Evolutionary conservation across 768 basidiomycete genomes (phyloP).

Genomic region (Filobasidium wieringae): DNA sequence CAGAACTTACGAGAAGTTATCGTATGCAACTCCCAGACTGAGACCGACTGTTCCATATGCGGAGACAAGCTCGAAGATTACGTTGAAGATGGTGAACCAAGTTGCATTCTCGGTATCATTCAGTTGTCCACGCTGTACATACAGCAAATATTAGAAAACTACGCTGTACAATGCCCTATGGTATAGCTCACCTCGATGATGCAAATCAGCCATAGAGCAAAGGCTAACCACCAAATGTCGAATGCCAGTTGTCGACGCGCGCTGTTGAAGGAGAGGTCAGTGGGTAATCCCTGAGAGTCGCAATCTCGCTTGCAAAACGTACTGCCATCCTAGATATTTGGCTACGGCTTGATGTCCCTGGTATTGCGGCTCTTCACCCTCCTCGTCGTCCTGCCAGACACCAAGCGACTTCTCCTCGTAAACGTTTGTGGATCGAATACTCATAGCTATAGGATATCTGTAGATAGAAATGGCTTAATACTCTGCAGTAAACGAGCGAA

Average conservation of each 20-base stretch:
- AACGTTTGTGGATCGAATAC: constrained; percentile 58
- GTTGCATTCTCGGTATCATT: constrained; percentile 46
- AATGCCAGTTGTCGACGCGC: constrained; percentile 65
- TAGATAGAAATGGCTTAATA: background rate
- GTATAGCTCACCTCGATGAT: constrained; percentile 67
- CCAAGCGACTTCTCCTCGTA: constrained; percentile 91
- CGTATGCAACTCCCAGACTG: constrained; percentile 72
- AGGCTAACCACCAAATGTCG: constrained; percentile 91
- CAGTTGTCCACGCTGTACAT: constrained; percentile 50
- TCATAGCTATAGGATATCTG: constrained; percentile 41
- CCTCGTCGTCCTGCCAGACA: constrained; percentile 49
- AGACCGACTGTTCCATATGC: constrained; percentile 54
- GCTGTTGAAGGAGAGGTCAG: constrained; percentile 7
- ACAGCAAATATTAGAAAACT: background rate
- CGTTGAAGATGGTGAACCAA: constrained; percentile 77
- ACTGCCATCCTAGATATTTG: constrained; percentile 39
- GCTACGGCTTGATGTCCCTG: constrained; percentile 33
- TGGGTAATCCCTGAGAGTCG: background rate
- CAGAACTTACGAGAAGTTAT: constrained; percentile 14
- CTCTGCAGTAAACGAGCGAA: background rate
- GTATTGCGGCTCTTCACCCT: constrained; percentile 39
- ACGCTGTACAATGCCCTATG: background rate
- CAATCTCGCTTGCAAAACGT: constrained; percentile 1
- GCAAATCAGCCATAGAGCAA: constrained; percentile 77
- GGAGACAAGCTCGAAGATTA: constrained; percentile 41